Percentiles rank a stretch among this genome's conserved stretches.
These are phyloP conservation scores for Gossypioides kirkii DNA, from an alignment of 345 rosid species.

Conservation along the genomic window DNA sequence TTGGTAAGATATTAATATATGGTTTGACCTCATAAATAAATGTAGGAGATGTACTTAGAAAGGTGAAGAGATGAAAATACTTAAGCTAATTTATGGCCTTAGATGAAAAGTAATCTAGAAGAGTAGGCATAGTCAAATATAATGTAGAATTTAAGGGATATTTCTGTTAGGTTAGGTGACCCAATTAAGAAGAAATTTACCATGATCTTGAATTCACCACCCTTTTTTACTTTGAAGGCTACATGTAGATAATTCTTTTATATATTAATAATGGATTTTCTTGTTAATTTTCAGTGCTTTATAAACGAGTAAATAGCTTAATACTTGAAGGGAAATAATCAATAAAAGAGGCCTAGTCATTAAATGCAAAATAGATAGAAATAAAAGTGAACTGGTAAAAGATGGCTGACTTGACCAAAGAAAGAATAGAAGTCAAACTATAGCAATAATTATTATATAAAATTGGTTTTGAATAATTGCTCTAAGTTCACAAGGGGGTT, in stretches of 20 bases:
- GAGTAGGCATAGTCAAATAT: background rate
- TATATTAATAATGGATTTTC: too few relatives aligned
- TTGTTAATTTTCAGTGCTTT: background rate
- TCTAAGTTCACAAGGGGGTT: background rate
- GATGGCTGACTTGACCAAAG: constrained; percentile 30
- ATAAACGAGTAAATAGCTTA: too few relatives aligned
- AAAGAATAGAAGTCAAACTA: constrained; percentile 32
- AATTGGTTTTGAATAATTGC: constrained; percentile 14
- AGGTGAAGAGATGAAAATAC: background rate
- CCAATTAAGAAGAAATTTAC: constrained; percentile 32
- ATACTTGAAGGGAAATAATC: background rate
- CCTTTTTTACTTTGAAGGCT: too few relatives aligned
- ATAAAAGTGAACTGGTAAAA: background rate
- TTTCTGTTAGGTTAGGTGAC: constrained; percentile 45
- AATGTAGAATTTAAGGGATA: constrained; percentile 1
- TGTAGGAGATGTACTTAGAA: background rate
- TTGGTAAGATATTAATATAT: background rate
- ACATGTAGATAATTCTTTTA: too few relatives aligned
- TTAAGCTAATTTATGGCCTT: too few relatives aligned
- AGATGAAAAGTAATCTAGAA: background rate
- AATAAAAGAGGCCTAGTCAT: background rate
- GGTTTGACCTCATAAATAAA: background rate
- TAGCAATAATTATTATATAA: background rate
- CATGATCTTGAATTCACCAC: background rate
- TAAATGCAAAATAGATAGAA: constrained; percentile 13